Base-by-base conservation (phyloP, 352 stramenopile genomes). In the Phytopythium aichiense region DNA sequence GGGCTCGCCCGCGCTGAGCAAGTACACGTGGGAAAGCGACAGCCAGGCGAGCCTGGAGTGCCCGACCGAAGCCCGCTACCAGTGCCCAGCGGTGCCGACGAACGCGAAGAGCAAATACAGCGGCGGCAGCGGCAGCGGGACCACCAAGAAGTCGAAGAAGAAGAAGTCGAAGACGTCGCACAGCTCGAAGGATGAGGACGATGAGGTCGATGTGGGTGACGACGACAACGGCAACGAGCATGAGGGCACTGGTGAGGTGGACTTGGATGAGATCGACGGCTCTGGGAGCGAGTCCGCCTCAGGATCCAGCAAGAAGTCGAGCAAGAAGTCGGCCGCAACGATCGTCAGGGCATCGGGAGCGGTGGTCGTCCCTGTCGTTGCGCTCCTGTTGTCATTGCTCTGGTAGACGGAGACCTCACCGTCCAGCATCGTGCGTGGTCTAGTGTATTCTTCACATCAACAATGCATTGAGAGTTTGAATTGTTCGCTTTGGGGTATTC, bases 31-130 rank as follows among this genome's bases (percentile, higher is more conserved):
- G 70, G 46, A 56, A 20, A 51, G 63, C 11, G 66, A 76, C 40
- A 30, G 35, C 25, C 15, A 60, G 18, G 51, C 35, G 9, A 67
- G 53, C 35, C 25, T 65, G n/a, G 15, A 48, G 13, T 88, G 74
- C 43, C 74, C 71, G 20, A 42, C 18, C 58, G 48, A 60, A 59
- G 48, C 53, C 22, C 46, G 57, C 20, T 76, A 71, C 59, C 71
- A 82, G 64, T 85, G 76, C 30, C 71, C 73, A 15, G 66, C 68
- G 33, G 61, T 79, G 43, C 50, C 56, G 6, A 16, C 58, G 20
- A 63, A 63, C 53, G 20, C 46, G 12, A 11, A 35, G 38, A 7
- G 42, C 15, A 48, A 61, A 18, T 4, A 7, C n/a, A 58, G n/a
- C 11, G 5, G 11, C 2, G 6, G n/a, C n/a, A 58, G 22, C 23